Conservation (phyloP, 257 asterid genomes). For the Penstemon eatonii region DNA sequence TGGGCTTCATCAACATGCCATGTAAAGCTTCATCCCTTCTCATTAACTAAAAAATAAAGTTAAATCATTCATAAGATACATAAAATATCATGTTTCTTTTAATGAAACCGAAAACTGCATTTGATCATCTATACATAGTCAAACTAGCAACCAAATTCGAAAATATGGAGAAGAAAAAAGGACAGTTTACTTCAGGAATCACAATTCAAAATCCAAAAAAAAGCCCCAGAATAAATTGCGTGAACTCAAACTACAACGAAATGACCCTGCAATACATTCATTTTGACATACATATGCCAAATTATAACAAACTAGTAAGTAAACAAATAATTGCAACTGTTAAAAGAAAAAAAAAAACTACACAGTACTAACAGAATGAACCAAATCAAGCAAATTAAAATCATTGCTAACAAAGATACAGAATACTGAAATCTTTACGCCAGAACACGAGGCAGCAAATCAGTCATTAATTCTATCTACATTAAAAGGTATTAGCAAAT, state of each 20-base stretch:
- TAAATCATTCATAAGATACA: slow-evolving; percentile 14
- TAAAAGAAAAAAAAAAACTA: background rate
- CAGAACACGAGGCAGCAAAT: background rate
- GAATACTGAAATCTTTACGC: background rate
- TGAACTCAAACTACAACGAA: slow-evolving; percentile 9
- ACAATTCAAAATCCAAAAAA: background rate
- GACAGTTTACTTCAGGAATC: background rate
- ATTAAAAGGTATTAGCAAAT: background rate
- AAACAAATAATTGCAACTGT: background rate
- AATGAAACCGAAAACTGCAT: background rate
- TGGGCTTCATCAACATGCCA: slow-evolving; percentile 89
- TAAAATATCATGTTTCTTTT: slow-evolving; percentile 9
- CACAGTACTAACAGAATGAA: background rate
- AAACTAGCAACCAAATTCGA: background rate
- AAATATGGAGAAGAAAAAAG: background rate
- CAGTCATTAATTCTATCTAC: background rate
- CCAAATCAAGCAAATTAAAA: background rate
- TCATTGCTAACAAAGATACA: background rate
- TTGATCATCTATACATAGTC: background rate
- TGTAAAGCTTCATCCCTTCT: slow-evolving; percentile 75
- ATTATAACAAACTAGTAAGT: background rate
- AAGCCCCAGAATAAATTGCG: slow-evolving; percentile 11
- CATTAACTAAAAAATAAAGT: slow-evolving; percentile 58
- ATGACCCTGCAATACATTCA: background rate
- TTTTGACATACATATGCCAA: background rate